Evolutionary conservation across 768 basidiomycete genomes (phyloP).

Genomic region (Xerocomus spinulosus): DNA sequence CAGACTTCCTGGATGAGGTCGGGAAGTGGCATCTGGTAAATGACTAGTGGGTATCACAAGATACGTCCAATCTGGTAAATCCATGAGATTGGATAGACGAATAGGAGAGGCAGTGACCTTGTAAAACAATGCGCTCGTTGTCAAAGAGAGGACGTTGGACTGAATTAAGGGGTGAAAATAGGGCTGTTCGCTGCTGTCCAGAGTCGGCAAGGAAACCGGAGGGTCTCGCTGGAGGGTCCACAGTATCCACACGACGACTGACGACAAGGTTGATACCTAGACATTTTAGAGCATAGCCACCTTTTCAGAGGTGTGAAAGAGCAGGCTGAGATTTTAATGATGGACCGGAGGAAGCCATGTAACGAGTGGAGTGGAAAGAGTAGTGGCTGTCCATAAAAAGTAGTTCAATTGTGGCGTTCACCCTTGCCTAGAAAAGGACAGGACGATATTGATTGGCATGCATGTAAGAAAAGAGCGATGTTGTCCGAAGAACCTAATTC

Average conservation of each 20-base stretch:
- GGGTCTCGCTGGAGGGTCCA: not conserved
- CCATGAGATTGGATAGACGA: not conserved
- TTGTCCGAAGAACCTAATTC: too few relatives aligned
- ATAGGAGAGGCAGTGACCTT: conserved; percentile 14
- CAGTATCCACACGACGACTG: conserved; percentile 10
- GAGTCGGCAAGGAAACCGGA: not conserved
- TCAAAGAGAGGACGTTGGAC: not conserved
- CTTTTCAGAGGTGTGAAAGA: conserved; percentile 23
- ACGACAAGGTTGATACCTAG: conserved; percentile 19
- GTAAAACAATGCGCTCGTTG: conserved; percentile 2
- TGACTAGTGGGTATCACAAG: conserved; percentile 22
- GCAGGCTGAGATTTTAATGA: conserved; percentile 15
- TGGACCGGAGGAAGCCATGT: too few relatives aligned
- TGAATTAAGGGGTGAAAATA: conserved; percentile 4
- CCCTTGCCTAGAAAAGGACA: too few relatives aligned
- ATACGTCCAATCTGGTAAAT: conserved; percentile 26
- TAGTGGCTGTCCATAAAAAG: too few relatives aligned
- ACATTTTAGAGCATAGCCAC: conserved; percentile 20
- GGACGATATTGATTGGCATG: too few relatives aligned
- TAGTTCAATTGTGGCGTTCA: too few relatives aligned
- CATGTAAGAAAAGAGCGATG: too few relatives aligned
- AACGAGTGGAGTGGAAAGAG: too few relatives aligned
- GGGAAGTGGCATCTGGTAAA: conserved; percentile 23
- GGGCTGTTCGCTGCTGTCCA: not conserved
- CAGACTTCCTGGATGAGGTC: conserved; percentile 23